phyloP scores from a whole-genome alignment of 441 rosid species.

The Euphorbia schlechtendalii region DNA sequence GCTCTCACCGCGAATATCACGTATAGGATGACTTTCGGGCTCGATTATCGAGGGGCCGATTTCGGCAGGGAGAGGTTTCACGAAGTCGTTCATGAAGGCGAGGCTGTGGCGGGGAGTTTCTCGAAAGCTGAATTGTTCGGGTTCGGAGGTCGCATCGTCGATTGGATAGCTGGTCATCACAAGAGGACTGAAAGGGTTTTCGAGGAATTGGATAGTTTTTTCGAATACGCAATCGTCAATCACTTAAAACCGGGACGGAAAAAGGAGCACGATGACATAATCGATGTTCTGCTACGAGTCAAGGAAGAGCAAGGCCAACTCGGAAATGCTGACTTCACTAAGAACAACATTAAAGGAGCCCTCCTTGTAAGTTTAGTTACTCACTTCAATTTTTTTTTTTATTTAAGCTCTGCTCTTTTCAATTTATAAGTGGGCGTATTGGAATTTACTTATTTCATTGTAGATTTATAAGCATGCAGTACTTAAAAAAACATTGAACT shows the following conservation, averaged over 20 bases:
- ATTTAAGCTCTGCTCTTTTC: no score
- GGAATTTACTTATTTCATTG: no score
- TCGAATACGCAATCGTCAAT: not conserved
- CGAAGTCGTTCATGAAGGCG: not conserved
- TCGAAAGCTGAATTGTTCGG: slow-evolving; percentile 37
- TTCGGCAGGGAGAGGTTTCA: slow-evolving; percentile 8
- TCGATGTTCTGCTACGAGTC: slow-evolving; percentile 5
- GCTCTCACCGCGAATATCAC: slow-evolving; percentile 24
- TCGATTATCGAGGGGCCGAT: slow-evolving; percentile 23
- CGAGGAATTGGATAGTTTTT: not conserved
- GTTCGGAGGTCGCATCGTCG: slow-evolving; percentile 39
- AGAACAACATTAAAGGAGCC: no score
- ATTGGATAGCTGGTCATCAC: slow-evolving; percentile 26
- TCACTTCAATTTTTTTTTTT: no score
- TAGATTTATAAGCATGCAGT: no score
- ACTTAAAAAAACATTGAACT: no score
- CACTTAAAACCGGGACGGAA: not conserved
- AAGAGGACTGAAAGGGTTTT: not conserved
- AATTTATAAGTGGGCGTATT: no score
- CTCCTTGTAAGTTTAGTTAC: no score
- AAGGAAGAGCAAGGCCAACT: no score
- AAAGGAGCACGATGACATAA: not conserved
- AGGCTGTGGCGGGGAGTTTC: slow-evolving; percentile 18
- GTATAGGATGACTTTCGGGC: slow-evolving; percentile 38
- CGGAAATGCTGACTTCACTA: no score